phyloP scores from a whole-genome alignment of 192 early-diverging fungal genomes.

The Cetraspora pellucida region DNA sequence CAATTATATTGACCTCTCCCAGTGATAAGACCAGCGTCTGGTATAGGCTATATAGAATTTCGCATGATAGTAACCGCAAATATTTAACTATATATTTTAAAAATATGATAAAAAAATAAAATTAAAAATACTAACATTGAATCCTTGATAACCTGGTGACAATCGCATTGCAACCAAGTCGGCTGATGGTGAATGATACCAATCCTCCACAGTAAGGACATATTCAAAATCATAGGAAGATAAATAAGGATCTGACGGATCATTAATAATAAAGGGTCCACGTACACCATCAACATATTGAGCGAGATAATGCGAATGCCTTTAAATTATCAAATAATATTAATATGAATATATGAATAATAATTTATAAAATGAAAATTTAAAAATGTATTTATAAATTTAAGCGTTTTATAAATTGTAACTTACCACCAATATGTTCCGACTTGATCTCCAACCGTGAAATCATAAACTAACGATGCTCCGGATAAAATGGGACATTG shows the following conservation, averaged over 20 bases:
- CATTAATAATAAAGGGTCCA: slow-evolving; percentile 43
- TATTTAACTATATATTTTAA: neutral
- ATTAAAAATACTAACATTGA: neutral
- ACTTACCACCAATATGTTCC: slow-evolving; percentile 50
- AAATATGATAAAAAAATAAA: neutral
- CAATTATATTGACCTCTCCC: slow-evolving; percentile 46
- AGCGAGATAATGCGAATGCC: slow-evolving; percentile 13
- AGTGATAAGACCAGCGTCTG: slow-evolving; percentile 54
- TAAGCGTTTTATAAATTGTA: neutral
- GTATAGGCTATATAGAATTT: slow-evolving; percentile 28
- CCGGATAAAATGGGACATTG: slow-evolving; percentile 4
- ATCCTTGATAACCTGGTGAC: slow-evolving; percentile 20
- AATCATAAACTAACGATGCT: neutral
- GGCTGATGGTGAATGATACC: slow-evolving; percentile 46
- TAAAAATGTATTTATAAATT: neutral
- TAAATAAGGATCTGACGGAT: slow-evolving; percentile 39
- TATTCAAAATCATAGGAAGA: slow-evolving; percentile 49
- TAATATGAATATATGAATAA: neutral
- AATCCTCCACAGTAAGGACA: slow-evolving; percentile 42
- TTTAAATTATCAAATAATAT: neutral
- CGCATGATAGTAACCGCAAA: neutral
- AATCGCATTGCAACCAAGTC: slow-evolving; percentile 23
- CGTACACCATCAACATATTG: slow-evolving; percentile 50
- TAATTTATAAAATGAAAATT: slow-evolving; percentile 26
- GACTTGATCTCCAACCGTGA: slow-evolving; percentile 14